A percentile compares a stretch with the other conserved stretches of the same genome.
Evolutionary conservation across 495 filamentous ascomycete genomes (phyloP).

Genomic region (Xylaria bambusicola): DNA sequence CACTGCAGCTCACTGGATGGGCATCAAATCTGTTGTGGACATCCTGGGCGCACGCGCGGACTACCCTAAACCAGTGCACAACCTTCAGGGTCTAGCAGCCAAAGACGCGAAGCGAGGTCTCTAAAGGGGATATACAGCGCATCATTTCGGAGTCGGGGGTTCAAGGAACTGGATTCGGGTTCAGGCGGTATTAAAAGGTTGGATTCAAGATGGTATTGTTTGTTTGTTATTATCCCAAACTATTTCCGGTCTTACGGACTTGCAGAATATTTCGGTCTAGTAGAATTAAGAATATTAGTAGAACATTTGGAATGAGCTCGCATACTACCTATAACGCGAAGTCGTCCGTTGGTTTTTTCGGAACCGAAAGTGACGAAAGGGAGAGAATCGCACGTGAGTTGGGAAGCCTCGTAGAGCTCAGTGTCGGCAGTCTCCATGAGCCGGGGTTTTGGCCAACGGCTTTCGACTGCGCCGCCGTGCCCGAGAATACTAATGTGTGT

Average conservation of each 20-base stretch:
- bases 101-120: constrained; percentile 59
- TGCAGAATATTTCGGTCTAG: constrained; percentile 4
- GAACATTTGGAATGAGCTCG: too few species aligned
- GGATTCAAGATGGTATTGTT: not conserved
- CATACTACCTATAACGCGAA: too few species aligned
- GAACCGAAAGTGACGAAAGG: too few species aligned
- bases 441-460: too few species aligned
- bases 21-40: constrained; percentile 79
- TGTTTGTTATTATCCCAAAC: not conserved
- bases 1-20: constrained; percentile 82
- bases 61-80: constrained; percentile 44
- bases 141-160: constrained; percentile 11
- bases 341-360: too few species aligned
- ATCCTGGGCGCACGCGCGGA: constrained; percentile 72
- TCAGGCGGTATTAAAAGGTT: not conserved
- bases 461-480: too few species aligned
- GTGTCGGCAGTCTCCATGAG: too few species aligned
- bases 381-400: too few species aligned
- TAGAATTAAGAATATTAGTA: not conserved
- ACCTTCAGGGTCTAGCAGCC: constrained; percentile 48
- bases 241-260: constrained; percentile 2
- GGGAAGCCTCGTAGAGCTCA: too few species aligned
- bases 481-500: too few species aligned
- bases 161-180: constrained; percentile 5
- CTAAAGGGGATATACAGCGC: not conserved